A percentile compares a stretch with the other conserved stretches of the same genome.
phyloP scores from a whole-genome alignment of 1,284 basidiomycete genomes.

The Cryptococcus sp. region DNA sequence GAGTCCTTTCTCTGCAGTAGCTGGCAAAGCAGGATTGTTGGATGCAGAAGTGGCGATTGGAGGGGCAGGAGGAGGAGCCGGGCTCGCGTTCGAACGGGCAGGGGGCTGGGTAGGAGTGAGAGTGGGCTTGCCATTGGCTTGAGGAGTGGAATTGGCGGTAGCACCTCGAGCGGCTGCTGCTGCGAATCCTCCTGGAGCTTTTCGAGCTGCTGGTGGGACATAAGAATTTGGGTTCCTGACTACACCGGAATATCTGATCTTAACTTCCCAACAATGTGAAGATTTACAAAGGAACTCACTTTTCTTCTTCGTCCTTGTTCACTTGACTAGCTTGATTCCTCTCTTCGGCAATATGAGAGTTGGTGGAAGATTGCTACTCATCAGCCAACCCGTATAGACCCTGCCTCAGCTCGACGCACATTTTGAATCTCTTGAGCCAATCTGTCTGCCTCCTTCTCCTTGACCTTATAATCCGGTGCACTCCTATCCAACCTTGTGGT shows the following conservation, averaged over 20 bases:
- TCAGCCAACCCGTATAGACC: constrained; percentile 3
- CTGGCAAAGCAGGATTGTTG: constrained; percentile 6
- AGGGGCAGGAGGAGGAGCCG: constrained; percentile 6
- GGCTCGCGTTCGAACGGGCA: no score
- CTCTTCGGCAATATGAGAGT: constrained; percentile 88
- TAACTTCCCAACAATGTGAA: no score
- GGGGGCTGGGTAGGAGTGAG: constrained; percentile 7
- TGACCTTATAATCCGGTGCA: constrained; percentile 72
- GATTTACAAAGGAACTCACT: constrained; percentile 58
- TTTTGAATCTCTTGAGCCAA: constrained; percentile 88
- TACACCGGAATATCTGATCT: constrained; percentile 88
- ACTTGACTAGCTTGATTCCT: constrained; percentile 57
- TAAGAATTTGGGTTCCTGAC: constrained; percentile 84
- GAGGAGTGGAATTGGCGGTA: constrained; percentile 1
- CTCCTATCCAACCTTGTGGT: constrained; percentile 89
- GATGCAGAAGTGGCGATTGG: constrained; percentile 1
- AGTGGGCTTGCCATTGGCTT: constrained; percentile 12
- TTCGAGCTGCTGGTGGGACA: constrained; percentile 77
- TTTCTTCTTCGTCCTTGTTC: constrained; percentile 93
- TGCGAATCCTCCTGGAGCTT: constrained; percentile 38
- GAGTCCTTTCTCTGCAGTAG: background rate
- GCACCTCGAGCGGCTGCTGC: constrained; percentile 6
- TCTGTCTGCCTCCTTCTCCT: constrained; percentile 79
- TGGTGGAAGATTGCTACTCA: constrained; percentile 60
- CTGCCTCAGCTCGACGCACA: constrained; percentile 50